Conservation (phyloP, 371 early-diverging fungal species). For the Blastocladiella emersonii region DNA sequence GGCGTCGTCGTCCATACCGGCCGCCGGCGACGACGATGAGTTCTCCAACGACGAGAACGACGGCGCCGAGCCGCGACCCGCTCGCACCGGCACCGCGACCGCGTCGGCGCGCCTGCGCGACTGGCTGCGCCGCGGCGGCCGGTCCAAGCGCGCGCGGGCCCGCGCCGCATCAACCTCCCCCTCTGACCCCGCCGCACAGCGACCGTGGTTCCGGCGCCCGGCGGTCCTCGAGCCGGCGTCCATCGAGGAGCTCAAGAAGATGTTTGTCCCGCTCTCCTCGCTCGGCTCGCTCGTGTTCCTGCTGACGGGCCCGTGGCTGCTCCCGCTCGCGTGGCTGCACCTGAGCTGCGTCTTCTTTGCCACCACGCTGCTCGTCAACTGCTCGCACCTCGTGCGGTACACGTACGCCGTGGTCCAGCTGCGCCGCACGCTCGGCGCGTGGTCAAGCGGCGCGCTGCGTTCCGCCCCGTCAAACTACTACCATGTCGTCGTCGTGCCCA, state of each 20-base stretch:
- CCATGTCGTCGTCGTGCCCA: slow-evolving; percentile 47
- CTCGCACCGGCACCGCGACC: too few species aligned
- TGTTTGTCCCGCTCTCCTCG: slow-evolving; percentile 23
- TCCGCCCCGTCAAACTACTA: slow-evolving; percentile 14
- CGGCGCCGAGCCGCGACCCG: too few species aligned
- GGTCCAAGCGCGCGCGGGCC: too few species aligned
- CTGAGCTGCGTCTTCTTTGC: slow-evolving; percentile 34
- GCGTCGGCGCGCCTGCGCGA: too few species aligned
- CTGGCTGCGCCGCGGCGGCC: too few species aligned
- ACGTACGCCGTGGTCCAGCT: slow-evolving; percentile 27
- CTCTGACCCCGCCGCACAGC: too few species aligned
- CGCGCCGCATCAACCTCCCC: too few species aligned
- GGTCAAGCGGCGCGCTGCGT: slow-evolving; percentile 21
- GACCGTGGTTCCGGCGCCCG: too few species aligned
- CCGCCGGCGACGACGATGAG: too few species aligned
- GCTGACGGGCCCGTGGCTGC: slow-evolving; percentile 32
- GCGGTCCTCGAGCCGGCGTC: background rate
- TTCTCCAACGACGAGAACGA: too few species aligned
- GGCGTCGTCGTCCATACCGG: too few species aligned
- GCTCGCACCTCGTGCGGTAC: slow-evolving; percentile 38
- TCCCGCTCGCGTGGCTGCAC: slow-evolving; percentile 31
- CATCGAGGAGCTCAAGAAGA: background rate
- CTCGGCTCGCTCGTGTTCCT: slow-evolving; percentile 25
- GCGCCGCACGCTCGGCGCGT: slow-evolving; percentile 26
- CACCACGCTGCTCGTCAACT: slow-evolving; percentile 30